Percentiles rank a stretch among this genome's conserved stretches.
phyloP scores from a whole-genome alignment of 305 asterid genomes.

The Solanum hybrid region DNA sequence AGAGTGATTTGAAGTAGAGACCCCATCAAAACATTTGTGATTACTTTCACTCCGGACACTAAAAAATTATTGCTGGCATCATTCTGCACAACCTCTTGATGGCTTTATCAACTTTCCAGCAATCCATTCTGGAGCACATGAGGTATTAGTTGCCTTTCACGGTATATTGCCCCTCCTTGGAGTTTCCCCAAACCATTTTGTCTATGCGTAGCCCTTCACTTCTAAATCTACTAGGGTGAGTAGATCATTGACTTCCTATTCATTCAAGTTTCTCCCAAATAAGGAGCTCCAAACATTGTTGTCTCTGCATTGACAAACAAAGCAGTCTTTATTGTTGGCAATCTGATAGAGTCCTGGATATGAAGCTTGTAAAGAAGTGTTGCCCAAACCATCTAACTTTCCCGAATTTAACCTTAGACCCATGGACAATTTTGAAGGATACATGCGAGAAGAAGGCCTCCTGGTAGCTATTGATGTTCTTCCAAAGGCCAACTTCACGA shows the following conservation, averaged over 20 bases:
- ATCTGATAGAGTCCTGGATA: background rate
- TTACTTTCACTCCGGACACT: background rate
- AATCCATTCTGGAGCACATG: background rate
- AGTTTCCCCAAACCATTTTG: background rate
- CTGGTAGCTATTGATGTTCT: background rate
- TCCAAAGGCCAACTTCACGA: background rate
- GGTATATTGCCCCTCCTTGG: background rate
- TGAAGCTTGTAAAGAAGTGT: background rate
- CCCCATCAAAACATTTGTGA: background rate
- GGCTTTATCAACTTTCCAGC: background rate
- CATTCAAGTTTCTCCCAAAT: background rate
- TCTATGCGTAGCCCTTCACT: background rate
- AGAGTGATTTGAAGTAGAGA: background rate
- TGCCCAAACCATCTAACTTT: background rate
- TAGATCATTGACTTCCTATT: background rate
- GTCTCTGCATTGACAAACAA: background rate
- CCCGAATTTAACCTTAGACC: background rate
- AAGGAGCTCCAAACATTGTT: background rate
- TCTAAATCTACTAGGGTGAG: background rate
- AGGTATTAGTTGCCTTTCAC: background rate
- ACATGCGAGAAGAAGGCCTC: background rate
- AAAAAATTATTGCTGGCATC: background rate
- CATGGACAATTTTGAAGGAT: background rate
- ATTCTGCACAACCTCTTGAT: background rate
- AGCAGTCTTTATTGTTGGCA: background rate